phyloP scores from a whole-genome alignment of 225 moss, liverwort and hornwort genomes.

The Asterella californica region DNA sequence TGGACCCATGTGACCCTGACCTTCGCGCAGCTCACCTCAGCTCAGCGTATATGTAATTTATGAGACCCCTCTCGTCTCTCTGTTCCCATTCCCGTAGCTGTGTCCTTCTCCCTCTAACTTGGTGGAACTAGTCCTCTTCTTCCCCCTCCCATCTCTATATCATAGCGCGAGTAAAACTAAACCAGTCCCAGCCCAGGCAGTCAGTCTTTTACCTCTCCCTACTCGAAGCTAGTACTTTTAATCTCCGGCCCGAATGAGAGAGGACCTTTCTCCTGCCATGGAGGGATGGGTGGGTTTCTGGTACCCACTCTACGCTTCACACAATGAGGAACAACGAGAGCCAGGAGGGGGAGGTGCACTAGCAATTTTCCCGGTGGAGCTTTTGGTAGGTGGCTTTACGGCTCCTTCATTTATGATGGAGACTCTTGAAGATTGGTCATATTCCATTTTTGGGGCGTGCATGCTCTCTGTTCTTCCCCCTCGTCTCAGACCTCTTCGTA shows the following conservation, averaged over 20 bases:
- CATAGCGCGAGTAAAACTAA: not conserved
- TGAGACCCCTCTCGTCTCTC: not conserved
- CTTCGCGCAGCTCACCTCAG: not conserved
- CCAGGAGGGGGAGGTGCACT: not conserved
- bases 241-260: too few relatives aligned
- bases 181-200: too few relatives aligned
- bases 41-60: not conserved
- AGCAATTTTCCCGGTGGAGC: not conserved
- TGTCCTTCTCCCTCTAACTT: too few relatives aligned
- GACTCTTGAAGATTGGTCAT: not conserved
- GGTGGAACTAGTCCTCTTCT: too few relatives aligned
- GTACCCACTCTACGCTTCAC: not conserved
- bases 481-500: not conserved
- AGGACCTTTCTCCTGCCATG: not conserved
- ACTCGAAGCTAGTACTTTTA: not conserved
- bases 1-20: conserved; percentile 13
- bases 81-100: too few relatives aligned
- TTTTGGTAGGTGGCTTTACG: not conserved
- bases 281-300: too few relatives aligned
- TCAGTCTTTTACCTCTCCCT: not conserved
- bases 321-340: not conserved
- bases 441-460: not conserved
- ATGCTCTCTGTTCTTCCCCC: not conserved
- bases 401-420: not conserved
- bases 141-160: too few relatives aligned